Base-by-base conservation (phyloP, 2,329 filamentous ascomycete species). In the Myrmaecium sp. region DNA sequence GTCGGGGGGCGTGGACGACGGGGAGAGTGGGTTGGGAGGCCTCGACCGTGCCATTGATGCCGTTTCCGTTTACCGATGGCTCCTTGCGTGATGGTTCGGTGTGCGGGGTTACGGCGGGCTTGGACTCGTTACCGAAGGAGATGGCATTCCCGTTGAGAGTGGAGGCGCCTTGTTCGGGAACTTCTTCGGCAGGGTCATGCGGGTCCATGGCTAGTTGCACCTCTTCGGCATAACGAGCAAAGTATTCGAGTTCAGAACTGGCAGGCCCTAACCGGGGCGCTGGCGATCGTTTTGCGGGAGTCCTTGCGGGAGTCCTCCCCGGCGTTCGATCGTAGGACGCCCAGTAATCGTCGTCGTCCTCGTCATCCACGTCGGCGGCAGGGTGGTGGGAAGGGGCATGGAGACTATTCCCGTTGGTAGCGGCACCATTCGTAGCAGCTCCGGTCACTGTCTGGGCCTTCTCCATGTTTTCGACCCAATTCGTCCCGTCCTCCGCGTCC, bases 141-240 rank as follows among this genome's bases (percentile, higher is more conserved):
- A 69, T 43, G 4, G 60, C 47, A 30, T 68, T 53, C 14, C 67
- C 67, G 23, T 62, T 58, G 17, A 73, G 47, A 0, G 66, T 67
- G 4, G 65, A 66, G 11, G 62, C 51, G 22, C 56, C 48, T 6
- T 44, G 36, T 9, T 54, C 57, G 2, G 59, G 42, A 12, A 49
- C 43, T 22, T 57, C 45, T 52, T 82, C 77, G 39, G 82, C 75
- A n/a, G 78, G 78, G 37, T 84, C 78, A 46, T 84, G 72, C 30
- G 69, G 70, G 49, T 86, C 80, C 60, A 86, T 70, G 17, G 78
- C 78, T 3, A 79, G 77, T 45, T 86, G 79, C 6, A 86, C 77
- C 35, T 68, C 60, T n/a, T 43, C 41, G 39, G 77, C 73, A 47
- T 89, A 86, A 44, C 75, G 71, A 11, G 74, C 69, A 47, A 70